Conservation (phyloP, 1,284 basidiomycete genomes). For the Phaffia rhodozyma region DNA sequence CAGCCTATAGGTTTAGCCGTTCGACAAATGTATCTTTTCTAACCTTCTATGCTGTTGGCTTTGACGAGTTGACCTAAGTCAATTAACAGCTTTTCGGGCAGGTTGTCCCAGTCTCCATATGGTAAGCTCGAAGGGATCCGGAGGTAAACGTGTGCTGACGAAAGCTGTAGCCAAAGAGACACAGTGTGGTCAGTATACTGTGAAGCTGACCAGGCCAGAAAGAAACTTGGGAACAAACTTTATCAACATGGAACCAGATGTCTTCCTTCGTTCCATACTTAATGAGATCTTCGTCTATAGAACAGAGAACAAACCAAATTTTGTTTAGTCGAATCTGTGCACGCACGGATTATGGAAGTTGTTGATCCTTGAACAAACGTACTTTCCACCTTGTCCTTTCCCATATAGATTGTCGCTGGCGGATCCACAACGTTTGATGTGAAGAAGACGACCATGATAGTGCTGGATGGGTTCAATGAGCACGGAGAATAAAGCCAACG, state of each 20-base stretch:
- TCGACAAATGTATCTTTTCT: constrained; percentile 18
- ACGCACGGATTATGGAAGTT: neutral
- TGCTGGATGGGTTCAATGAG: neutral
- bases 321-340: neutral
- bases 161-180: constrained; percentile 43
- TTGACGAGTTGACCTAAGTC: constrained; percentile 94
- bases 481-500: constrained; percentile 14
- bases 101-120: constrained; percentile 58
- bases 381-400: constrained; percentile 94
- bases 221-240: constrained; percentile 22
- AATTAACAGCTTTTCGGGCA: constrained; percentile 63
- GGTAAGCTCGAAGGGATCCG: constrained; percentile 64
- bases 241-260: constrained; percentile 49
- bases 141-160: constrained; percentile 87
- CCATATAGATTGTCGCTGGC: constrained; percentile 72
- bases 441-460: constrained; percentile 46
- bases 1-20: neutral
- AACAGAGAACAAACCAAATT: constrained; percentile 1
- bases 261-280: constrained; percentile 59
- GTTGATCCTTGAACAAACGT: constrained; percentile 27
- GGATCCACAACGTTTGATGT: constrained; percentile 47
- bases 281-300: constrained; percentile 79
- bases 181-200: neutral
- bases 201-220: neutral
- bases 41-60: constrained; percentile 93